Evolutionary conservation across 148 eudicot genomes (phyloP).

Genomic region (Hydrangea macrophylla): DNA sequence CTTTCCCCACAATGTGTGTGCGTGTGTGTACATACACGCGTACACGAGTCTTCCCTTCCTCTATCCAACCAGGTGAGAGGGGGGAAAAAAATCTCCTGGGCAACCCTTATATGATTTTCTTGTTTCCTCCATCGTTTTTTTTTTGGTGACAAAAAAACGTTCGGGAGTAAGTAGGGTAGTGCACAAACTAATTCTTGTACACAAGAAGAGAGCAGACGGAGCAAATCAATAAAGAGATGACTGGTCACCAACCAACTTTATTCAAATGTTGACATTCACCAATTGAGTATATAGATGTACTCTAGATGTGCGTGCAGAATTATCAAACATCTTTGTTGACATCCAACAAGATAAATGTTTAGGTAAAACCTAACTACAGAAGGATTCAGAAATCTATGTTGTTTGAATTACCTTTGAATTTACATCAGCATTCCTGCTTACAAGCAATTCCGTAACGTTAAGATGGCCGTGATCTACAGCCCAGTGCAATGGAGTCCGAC

Average conservation of each 20-base stretch:
- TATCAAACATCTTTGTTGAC: background rate
- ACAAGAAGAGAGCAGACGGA: too few species aligned
- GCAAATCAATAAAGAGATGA: too few species aligned
- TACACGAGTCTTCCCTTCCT: too few species aligned
- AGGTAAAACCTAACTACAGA: background rate
- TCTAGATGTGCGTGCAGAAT: background rate
- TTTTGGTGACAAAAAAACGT: too few species aligned
- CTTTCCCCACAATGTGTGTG: too few species aligned
- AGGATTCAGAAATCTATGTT: background rate
- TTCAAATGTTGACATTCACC: background rate
- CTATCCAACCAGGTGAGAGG: too few species aligned
- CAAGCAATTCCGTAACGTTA: conserved; percentile 55
- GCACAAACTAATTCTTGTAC: too few species aligned
- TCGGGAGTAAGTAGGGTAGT: too few species aligned
- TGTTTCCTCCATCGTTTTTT: too few species aligned
- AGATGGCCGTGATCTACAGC: conserved; percentile 96
- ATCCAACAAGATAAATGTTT: background rate
- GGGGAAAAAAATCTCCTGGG: too few species aligned
- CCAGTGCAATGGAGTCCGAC: conserved; percentile 95
- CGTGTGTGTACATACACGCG: too few species aligned
- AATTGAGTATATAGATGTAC: background rate
- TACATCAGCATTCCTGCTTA: conserved; percentile 67
- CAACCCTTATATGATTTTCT: too few species aligned
- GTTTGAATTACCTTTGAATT: conserved; percentile 62
- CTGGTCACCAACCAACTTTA: background rate